These are phyloP conservation scores for Mycosarcoma maydis DNA, from an alignment of 1,284 basidiomycete genomes.

Conservation along the genomic window DNA sequence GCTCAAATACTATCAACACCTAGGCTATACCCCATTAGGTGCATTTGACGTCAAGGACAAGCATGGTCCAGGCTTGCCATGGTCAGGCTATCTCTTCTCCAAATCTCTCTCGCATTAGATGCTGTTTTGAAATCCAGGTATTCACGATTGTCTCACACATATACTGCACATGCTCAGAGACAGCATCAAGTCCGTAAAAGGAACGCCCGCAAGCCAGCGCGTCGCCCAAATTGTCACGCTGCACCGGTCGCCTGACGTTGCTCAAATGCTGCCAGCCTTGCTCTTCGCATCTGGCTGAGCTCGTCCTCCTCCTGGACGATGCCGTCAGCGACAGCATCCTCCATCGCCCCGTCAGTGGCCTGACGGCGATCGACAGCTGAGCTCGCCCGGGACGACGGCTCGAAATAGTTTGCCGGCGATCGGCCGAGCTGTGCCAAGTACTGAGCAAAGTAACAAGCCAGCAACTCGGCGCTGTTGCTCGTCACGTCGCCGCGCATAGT, in stretches of 20 bases:
- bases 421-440: conserved; percentile 18
- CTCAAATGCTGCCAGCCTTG: conserved; percentile 33
- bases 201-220: no score
- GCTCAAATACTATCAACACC: conserved; percentile 34
- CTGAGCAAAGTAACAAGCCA: conserved; percentile 52
- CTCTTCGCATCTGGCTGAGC: conserved; percentile 18
- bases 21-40: conserved; percentile 26
- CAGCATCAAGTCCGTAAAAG: no score
- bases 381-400: no score
- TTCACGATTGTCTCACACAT: no score
- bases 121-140: not conserved
- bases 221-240: no score
- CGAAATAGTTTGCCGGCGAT: not conserved
- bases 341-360: not conserved
- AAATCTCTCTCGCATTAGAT: conserved; percentile 6
- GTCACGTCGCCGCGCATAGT: conserved; percentile 49
- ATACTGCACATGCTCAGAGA: no score
- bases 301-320: conserved; percentile 8
- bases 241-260: conserved; percentile 7
- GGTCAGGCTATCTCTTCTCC: conserved; percentile 38
- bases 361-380: no score
- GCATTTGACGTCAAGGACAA: conserved; percentile 40
- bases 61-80: conserved; percentile 27
- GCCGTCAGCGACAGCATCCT: no score
- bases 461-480: conserved; percentile 44